These are phyloP conservation scores for Puccinia hordei DNA, from an alignment of 1,284 basidiomycete genomes.

Conservation along the genomic window DNA sequence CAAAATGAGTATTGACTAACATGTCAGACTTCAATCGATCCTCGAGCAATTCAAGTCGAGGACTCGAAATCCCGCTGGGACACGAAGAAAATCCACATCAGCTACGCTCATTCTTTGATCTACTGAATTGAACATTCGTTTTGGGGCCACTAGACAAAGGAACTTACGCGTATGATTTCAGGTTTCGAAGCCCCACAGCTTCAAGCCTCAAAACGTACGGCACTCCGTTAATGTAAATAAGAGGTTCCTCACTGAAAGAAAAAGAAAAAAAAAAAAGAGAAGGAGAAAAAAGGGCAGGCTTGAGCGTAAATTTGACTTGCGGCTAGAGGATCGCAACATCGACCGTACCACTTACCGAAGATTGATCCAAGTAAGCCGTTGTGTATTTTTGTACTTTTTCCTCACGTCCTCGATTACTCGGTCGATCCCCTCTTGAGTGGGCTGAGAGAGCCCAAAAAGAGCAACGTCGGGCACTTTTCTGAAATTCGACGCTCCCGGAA, in stretches of 20 bases:
- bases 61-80: slow-evolving; percentile 86
- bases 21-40: slow-evolving; percentile 90
- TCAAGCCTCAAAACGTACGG: slow-evolving; percentile 62
- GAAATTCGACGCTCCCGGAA: slow-evolving; percentile 94
- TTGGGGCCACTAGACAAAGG: not conserved
- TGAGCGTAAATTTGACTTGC: not conserved
- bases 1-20: slow-evolving; percentile 4
- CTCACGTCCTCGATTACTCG: slow-evolving; percentile 68
- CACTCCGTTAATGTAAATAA: slow-evolving; percentile 88
- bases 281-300: not conserved
- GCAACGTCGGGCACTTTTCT: slow-evolving; percentile 78
- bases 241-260: slow-evolving; percentile 68
- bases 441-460: slow-evolving; percentile 86
- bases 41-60: slow-evolving; percentile 82
- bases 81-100: slow-evolving; percentile 57
- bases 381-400: slow-evolving; percentile 13
- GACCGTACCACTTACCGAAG: slow-evolving; percentile 8
- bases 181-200: slow-evolving; percentile 58
- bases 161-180: slow-evolving; percentile 57
- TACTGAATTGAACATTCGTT: not conserved
- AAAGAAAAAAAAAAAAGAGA: no score
- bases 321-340: not conserved
- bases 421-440: slow-evolving; percentile 84
- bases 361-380: slow-evolving; percentile 50
- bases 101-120: not conserved